Evolutionary conservation across 1,284 basidiomycete species (phyloP).

Genomic region (Ganoderma lucidum): DNA sequence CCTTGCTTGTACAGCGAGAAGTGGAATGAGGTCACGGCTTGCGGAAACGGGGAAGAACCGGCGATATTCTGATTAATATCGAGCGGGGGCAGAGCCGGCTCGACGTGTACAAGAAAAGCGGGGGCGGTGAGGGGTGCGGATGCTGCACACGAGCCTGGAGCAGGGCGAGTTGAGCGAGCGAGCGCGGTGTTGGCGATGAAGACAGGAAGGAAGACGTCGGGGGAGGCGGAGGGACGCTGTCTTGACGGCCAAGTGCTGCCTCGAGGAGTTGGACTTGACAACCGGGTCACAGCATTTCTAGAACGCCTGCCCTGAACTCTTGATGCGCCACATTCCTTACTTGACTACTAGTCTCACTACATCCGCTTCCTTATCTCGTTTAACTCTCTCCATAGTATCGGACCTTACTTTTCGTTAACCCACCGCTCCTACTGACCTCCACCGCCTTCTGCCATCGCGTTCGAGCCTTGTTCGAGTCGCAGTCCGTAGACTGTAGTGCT

Average conservation of each 20-base stretch:
- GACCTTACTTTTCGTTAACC: not conserved
- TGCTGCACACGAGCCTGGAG: constrained; percentile 25
- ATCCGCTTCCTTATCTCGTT: constrained; percentile 12
- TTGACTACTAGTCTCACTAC: not conserved
- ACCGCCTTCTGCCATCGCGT: not conserved
- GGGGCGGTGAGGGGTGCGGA: constrained; percentile 4
- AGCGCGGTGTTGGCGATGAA: constrained; percentile 28
- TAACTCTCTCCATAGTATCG: not conserved
- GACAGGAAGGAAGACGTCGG: constrained; percentile 29
- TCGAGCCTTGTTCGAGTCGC: not conserved
- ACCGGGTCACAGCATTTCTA: constrained; percentile 39
- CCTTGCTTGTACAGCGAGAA: constrained; percentile 33
- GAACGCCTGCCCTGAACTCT: constrained; percentile 39
- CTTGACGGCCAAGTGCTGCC: constrained; percentile 33
- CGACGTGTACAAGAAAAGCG: constrained; percentile 6
- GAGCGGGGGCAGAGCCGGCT: constrained; percentile 29
- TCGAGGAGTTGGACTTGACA: constrained; percentile 39
- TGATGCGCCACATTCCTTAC: constrained; percentile 25
- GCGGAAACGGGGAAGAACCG: constrained; percentile 21
- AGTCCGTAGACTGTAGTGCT: not conserved
- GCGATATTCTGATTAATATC: constrained; percentile 34
- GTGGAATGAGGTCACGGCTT: constrained; percentile 21
- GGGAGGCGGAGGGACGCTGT: constrained; percentile 24
- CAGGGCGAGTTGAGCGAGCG: constrained; percentile 14
- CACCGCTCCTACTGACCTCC: not conserved